Percentiles rank a stretch among this genome's conserved stretches.
These are phyloP conservation scores for Kodamaea hsintzibuensis DNA, from an alignment of 805 yeast species.

Conservation along the genomic window DNA sequence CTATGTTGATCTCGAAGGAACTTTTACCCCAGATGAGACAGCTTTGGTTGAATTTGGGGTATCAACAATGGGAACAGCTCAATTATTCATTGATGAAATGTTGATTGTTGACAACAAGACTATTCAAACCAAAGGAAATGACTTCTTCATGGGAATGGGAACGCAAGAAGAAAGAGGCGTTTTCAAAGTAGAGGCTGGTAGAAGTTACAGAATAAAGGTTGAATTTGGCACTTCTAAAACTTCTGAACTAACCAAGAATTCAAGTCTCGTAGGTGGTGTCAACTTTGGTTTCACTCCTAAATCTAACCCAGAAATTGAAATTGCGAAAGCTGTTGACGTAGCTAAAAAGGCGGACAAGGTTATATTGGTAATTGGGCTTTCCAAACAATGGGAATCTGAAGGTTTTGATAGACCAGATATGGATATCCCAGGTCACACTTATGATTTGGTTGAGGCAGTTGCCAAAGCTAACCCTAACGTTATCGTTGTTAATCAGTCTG, in stretches of 20 bases:
- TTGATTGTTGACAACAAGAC: slow-evolving; percentile 58
- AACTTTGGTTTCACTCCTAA: slow-evolving; percentile 24
- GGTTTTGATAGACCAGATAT: slow-evolving; percentile 55
- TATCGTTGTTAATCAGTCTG: slow-evolving; percentile 57
- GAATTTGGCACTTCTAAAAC: slow-evolving; percentile 54
- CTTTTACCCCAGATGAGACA: slow-evolving; percentile 42
- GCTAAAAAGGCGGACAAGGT: slow-evolving; percentile 57
- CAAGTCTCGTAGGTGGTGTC: slow-evolving; percentile 24
- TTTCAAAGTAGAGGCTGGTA: slow-evolving; percentile 43
- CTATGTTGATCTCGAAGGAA: slow-evolving; percentile 47
- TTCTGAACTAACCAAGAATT: slow-evolving; percentile 18
- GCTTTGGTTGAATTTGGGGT: slow-evolving; percentile 55
- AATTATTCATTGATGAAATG: slow-evolving; percentile 51
- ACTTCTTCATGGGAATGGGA: slow-evolving; percentile 54
- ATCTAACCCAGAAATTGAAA: slow-evolving; percentile 21
- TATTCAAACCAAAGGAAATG: slow-evolving; percentile 48
- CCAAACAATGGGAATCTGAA: slow-evolving; percentile 59
- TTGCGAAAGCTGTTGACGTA: slow-evolving; percentile 42
- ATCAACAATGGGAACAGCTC: slow-evolving; percentile 55
- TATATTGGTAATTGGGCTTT: slow-evolving; percentile 50
- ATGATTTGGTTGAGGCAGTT: slow-evolving; percentile 47
- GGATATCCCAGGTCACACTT: slow-evolving; percentile 51
- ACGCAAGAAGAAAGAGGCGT: slow-evolving; percentile 49
- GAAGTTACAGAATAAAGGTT: slow-evolving; percentile 44
- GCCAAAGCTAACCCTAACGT: slow-evolving; percentile 49